phyloP scores from a whole-genome alignment of 73 alveolate genomes.

The Urostyla sp. region DNA sequence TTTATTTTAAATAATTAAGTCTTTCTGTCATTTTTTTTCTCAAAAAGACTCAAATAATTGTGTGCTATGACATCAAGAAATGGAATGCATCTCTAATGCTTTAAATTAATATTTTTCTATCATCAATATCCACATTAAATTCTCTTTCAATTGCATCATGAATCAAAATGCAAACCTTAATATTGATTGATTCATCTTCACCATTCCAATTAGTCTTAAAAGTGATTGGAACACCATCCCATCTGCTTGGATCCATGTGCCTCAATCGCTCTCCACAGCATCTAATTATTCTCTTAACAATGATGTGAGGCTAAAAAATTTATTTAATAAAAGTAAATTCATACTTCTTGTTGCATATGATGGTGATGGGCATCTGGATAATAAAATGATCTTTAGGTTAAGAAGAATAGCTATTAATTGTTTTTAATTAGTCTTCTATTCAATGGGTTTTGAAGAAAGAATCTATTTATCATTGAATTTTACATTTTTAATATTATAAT shows the following conservation, averaged over 20 bases:
- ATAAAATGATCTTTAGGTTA: constrained; percentile 57
- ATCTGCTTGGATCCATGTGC: constrained; percentile 70
- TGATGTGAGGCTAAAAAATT: constrained; percentile 58
- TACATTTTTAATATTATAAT: too few species aligned
- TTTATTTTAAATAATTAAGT: neutral
- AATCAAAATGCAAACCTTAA: constrained; percentile 82
- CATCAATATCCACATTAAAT: constrained; percentile 88
- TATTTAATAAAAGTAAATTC: neutral
- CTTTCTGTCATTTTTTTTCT: neutral
- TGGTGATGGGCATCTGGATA: constrained; percentile 69
- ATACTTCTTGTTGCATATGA: constrained; percentile 58
- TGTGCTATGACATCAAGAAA: constrained; percentile 57
- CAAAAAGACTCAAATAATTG: constrained; percentile 62
- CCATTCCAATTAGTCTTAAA: constrained; percentile 88
- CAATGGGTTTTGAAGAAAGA: neutral
- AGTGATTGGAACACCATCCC: constrained; percentile 92
- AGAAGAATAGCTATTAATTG: too few species aligned
- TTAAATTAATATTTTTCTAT: constrained; percentile 77
- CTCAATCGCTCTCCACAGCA: constrained; percentile 87
- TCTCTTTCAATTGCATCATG: constrained; percentile 94
- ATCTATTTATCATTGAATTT: neutral
- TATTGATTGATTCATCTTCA: constrained; percentile 77
- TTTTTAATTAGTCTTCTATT: neutral
- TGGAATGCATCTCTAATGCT: constrained; percentile 76
- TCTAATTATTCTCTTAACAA: constrained; percentile 84